phyloP scores from a whole-genome alignment of 2,329 filamentous ascomycete species.

The Cadophora sp. region DNA sequence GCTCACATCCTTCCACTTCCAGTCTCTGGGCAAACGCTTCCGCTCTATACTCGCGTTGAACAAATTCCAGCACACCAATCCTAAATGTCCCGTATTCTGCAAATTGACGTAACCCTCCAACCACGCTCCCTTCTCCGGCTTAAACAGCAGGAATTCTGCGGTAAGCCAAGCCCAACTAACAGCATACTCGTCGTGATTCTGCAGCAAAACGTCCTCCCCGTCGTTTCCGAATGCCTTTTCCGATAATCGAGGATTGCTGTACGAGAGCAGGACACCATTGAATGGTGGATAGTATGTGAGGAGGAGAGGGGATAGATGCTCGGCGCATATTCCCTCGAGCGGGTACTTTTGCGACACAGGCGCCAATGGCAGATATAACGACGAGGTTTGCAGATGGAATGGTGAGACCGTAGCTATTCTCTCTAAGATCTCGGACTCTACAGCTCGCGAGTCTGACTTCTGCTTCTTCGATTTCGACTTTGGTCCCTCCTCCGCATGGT shows the following conservation, averaged over 20 bases:
- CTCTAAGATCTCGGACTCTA: conserved; percentile 22
- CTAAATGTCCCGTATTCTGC: conserved; percentile 87
- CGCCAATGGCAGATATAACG: conserved; percentile 79
- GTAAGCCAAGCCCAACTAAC: conserved; percentile 89
- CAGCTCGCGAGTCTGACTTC: conserved; percentile 48
- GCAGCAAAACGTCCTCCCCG: conserved; percentile 55
- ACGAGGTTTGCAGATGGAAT: conserved; percentile 80
- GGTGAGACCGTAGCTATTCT: conserved; percentile 59
- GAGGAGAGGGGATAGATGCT: conserved; percentile 76
- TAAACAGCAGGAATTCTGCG: conserved; percentile 83
- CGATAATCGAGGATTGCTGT: conserved; percentile 71
- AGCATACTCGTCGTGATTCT: conserved; percentile 79
- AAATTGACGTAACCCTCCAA: conserved; percentile 85
- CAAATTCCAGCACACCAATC: conserved; percentile 86
- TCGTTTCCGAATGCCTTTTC: conserved; percentile 60
- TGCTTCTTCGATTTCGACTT: conserved; percentile 55
- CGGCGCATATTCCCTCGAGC: conserved; percentile 72
- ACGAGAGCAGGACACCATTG: conserved; percentile 76
- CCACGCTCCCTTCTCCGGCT: conserved; percentile 73
- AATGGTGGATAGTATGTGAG: conserved; percentile 79
- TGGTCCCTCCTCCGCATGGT: conserved; percentile 49
- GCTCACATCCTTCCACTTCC: conserved; percentile 75
- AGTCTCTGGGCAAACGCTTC: conserved; percentile 74
- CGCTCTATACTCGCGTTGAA: conserved; percentile 91
- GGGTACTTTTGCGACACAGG: conserved; percentile 74